phyloP scores from a whole-genome alignment of 2,329 filamentous ascomycete genomes.

The Fusarium nodosum region DNA sequence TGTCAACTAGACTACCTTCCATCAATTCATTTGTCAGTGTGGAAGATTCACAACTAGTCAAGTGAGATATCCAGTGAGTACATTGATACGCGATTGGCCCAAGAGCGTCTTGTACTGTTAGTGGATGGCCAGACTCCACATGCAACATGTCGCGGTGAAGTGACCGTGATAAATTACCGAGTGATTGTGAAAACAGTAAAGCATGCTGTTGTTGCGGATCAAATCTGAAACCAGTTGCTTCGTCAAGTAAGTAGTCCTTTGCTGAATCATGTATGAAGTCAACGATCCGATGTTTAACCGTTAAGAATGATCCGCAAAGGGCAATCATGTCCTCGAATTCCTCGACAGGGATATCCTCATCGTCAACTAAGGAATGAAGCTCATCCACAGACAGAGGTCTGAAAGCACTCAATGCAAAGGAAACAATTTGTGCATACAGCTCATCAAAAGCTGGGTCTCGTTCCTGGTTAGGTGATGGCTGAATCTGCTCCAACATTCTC shows the following conservation, averaged over 20 bases:
- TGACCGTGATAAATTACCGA: not conserved
- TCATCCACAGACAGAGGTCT: not conserved
- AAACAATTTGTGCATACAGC: not conserved
- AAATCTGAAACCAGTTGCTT: not conserved
- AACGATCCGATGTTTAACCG: not conserved
- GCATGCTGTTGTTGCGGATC: not conserved
- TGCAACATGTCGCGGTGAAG: not conserved
- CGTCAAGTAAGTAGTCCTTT: not conserved
- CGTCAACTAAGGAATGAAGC: not conserved
- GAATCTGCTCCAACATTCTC: not conserved
- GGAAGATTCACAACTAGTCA: not conserved
- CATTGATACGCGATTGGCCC: not conserved
- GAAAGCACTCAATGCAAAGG: not conserved
- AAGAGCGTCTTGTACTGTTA: not conserved
- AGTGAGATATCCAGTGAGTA: not conserved
- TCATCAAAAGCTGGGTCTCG: too few species aligned
- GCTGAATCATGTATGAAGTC: not conserved
- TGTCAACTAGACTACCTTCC: not conserved
- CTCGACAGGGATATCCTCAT: not conserved
- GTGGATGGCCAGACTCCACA: not conserved
- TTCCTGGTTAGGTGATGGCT: not conserved
- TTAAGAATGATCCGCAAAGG: not conserved
- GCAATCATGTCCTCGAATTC: not conserved
- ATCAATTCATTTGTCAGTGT: not conserved
- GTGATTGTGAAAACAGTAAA: not conserved